These are phyloP conservation scores for Umbelopsis sp. DNA, from an alignment of 192 early-diverging fungal genomes.

Conservation along the genomic window DNA sequence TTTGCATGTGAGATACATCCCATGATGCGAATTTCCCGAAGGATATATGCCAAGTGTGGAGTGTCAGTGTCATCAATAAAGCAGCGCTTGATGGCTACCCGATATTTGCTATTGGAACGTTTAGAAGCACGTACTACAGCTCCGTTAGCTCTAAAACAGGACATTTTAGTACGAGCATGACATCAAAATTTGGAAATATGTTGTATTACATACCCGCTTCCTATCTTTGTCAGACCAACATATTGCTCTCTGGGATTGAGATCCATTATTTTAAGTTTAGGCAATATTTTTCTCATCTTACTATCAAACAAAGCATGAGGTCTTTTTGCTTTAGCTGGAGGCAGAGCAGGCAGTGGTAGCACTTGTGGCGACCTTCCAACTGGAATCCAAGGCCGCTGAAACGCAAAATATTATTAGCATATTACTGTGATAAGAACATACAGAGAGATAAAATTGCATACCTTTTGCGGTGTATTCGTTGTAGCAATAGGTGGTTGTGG, in stretches of 20 bases:
- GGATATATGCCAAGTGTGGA: conserved; percentile 41
- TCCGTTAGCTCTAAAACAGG: conserved; percentile 32
- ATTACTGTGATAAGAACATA: no score
- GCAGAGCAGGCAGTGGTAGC: conserved; percentile 33
- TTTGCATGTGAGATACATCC: conserved; percentile 42
- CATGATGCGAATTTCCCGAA: conserved; percentile 46
- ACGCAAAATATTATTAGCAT: no score
- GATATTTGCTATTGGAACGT: conserved; percentile 26
- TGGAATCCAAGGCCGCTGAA: conserved; percentile 35
- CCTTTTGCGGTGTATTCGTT: neutral
- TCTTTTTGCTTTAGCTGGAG: conserved; percentile 21
- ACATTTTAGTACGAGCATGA: conserved; percentile 7
- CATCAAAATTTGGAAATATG: neutral
- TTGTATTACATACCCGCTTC: conserved; percentile 28
- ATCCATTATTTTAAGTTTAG: conserved; percentile 31
- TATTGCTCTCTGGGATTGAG: conserved; percentile 35
- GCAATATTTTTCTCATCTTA: conserved; percentile 36
- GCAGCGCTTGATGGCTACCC: conserved; percentile 45
- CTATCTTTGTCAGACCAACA: conserved; percentile 29
- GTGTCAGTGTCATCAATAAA: conserved; percentile 45
- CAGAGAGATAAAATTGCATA: no score
- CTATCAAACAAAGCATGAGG: conserved; percentile 38
- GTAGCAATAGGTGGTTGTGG: neutral
- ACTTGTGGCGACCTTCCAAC: conserved; percentile 32
- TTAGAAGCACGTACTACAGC: conserved; percentile 39